phyloP scores from a whole-genome alignment of 768 basidiomycete species.

The Udeniomyces megalosporus region DNA sequence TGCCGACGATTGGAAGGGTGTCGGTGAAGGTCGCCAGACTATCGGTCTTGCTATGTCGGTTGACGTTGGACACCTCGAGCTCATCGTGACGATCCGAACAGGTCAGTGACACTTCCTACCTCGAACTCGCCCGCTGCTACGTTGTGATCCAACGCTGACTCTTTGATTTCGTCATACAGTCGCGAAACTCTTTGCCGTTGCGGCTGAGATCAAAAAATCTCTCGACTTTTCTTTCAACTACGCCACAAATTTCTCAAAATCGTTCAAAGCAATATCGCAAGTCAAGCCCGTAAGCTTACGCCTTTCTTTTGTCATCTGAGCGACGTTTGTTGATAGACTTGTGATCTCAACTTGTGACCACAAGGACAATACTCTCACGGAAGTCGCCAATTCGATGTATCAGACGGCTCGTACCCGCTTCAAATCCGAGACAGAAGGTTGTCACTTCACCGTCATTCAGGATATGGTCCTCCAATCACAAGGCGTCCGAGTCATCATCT shows the following conservation, averaged over 20 bases:
- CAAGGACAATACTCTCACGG: background rate
- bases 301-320: background rate
- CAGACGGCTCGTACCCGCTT: background rate
- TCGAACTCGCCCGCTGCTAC: too few relatives aligned
- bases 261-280: background rate
- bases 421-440: background rate
- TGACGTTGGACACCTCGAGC: slow-evolving; percentile 23
- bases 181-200: slow-evolving; percentile 22
- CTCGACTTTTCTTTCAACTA: slow-evolving; percentile 23
- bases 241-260: slow-evolving; percentile 19
- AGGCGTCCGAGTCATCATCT: background rate
- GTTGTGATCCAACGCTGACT: slow-evolving; percentile 20
- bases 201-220: slow-evolving; percentile 20
- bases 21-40: slow-evolving; percentile 13
- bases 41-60: slow-evolving; percentile 26
- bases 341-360: too few relatives aligned
- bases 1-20: slow-evolving; percentile 26
- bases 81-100: slow-evolving; percentile 23
- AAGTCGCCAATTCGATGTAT: background rate
- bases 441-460: background rate
- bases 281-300: background rate
- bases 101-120: slow-evolving; percentile 23
- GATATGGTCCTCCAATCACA: background rate
- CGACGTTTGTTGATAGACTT: too few relatives aligned
- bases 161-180: slow-evolving; percentile 6